Evolutionary conservation across 768 basidiomycete species (phyloP), one percentile per base, ranked within the genome.

Genomic region (Calvatia gigantea): DNA sequence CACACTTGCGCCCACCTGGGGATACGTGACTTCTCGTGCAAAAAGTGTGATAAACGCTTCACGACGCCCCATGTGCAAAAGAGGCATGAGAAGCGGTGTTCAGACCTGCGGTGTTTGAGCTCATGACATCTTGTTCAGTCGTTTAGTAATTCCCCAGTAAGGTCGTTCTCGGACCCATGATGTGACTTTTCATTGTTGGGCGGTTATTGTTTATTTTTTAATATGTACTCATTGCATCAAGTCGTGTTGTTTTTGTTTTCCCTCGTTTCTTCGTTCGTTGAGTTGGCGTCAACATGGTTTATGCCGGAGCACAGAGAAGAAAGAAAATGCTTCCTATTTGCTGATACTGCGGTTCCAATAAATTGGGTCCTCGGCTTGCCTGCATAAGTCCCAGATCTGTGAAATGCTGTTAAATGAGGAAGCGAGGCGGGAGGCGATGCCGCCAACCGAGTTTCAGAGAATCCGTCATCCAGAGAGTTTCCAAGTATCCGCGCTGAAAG

Each of bases 41-140:
- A 28, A 5, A 50, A 31, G 12, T 60, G 59, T 31, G 32, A 39
- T 9, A 51, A 53, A 37, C 23, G 25, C 2, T 60, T 60, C 19
- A 53, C 45, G 33, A 60, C 59, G 0, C 55, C 55, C 21, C 59
- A 60, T 23, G 52, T 52, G 8, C 54, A 51, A 4, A 60, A 49
- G 31, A 43, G 56, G 14, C 59, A 60, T 23, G n/a, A 27, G 25
- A 7, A 5, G 5, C 27, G 28, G 23, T 56, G 54, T 23, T 38
- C 28, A 23, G 31, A 17, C 42, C 32, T 15, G n/a, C n/a, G n/a
- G n/a, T n/a, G n/a, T n/a, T n/a, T n/a, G n/a, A n/a, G n/a, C n/a
- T n/a, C n/a, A n/a, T n/a, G n/a, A n/a, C n/a, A n/a, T n/a, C n/a
- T n/a, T n/a, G n/a, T n/a, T n/a, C n/a, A n/a, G n/a, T n/a, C n/a